phyloP scores from a whole-genome alignment of 768 basidiomycete species.

The Hypholoma fasciculare region DNA sequence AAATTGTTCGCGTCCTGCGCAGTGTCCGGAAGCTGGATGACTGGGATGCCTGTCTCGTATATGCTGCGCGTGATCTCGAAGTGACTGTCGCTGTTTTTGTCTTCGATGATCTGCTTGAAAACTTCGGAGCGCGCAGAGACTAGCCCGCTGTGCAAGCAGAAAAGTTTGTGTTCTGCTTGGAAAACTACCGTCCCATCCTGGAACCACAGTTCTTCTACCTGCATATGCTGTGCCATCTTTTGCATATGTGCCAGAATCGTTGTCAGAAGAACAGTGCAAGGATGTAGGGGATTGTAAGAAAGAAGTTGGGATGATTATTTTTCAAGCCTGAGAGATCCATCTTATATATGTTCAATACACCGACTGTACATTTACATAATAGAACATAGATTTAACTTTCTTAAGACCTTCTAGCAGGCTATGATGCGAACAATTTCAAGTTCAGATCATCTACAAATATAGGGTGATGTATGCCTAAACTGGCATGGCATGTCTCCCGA shows the following conservation, averaged over 20 bases:
- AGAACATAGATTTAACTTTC: no score
- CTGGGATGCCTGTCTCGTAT: background rate
- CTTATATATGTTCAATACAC: no score
- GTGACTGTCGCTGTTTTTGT: background rate
- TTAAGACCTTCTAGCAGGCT: no score
- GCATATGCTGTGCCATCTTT: background rate
- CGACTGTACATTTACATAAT: no score
- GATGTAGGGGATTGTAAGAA: no score
- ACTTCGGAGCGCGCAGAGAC: background rate
- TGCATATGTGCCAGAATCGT: background rate
- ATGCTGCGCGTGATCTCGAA: background rate
- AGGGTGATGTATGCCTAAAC: background rate
- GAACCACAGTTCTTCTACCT: slow-evolving; percentile 2
- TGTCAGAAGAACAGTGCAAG: no score
- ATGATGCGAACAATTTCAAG: no score
- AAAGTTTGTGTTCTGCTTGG: background rate
- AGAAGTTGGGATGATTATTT: no score
- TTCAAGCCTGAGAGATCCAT: no score
- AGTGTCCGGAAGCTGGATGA: slow-evolving; percentile 1
- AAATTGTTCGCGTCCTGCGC: slow-evolving; percentile 9
- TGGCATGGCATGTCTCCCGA: background rate
- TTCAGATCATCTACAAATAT: background rate
- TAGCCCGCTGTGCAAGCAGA: background rate
- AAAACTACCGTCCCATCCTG: slow-evolving; percentile 1
- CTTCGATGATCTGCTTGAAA: background rate